Conservation (phyloP, 352 stramenopile genomes). For the Phytophthora crassamura region DNA sequence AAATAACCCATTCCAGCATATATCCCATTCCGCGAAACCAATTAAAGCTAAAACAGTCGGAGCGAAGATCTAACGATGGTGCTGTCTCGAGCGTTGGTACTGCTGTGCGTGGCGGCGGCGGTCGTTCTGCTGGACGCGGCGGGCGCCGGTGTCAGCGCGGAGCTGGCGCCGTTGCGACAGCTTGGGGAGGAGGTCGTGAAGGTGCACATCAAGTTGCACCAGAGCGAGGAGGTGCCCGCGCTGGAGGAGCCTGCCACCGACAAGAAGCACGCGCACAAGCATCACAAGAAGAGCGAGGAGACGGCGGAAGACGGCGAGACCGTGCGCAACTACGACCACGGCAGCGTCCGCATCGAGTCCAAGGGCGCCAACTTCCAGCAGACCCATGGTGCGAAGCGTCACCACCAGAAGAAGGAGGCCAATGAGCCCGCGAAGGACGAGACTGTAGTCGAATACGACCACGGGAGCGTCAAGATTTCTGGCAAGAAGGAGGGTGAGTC, state of each 20-base stretch:
- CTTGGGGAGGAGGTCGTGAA: constrained; percentile 38
- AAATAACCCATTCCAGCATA: no score
- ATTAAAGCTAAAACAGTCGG: no score
- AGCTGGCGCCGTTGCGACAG: constrained; percentile 22
- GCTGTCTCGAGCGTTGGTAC: constrained; percentile 39
- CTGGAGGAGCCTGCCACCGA: constrained; percentile 7
- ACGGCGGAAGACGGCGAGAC: constrained; percentile 29
- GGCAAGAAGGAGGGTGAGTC: constrained; percentile 22
- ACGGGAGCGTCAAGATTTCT: constrained; percentile 56
- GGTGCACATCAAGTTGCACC: constrained; percentile 33
- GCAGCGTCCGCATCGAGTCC: constrained; percentile 38
- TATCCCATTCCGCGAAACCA: no score
- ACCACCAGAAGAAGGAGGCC: constrained; percentile 23
- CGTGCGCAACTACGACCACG: constrained; percentile 45
- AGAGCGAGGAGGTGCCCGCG: constrained; percentile 10
- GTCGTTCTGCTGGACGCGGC: constrained; percentile 29
- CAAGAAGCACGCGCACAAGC: constrained; percentile 26
- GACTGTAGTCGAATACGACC: constrained; percentile 56
- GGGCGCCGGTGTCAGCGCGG: constrained; percentile 23
- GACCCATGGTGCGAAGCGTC: constrained; percentile 23
- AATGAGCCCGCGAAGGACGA: constrained; percentile 37
- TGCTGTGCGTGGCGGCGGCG: constrained; percentile 46
- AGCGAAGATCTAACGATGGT: constrained; percentile 40
- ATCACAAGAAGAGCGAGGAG: constrained; percentile 28
- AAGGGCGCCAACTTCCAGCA: constrained; percentile 32